Conservation (phyloP, 2,329 filamentous ascomycete species). For the Ceratocystis variospora region DNA sequence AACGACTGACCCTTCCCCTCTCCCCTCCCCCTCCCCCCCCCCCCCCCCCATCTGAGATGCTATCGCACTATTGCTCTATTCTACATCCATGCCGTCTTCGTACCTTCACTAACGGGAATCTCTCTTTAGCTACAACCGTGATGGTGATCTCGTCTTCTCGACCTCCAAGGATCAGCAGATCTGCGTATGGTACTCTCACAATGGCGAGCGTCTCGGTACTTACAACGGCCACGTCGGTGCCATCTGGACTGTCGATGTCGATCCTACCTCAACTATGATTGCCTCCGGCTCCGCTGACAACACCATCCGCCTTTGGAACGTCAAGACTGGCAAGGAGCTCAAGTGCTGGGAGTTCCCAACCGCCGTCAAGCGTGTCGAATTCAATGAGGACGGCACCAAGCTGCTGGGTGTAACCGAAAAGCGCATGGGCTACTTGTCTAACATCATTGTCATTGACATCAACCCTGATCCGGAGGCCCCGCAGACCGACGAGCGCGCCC, state of each 20-base stretch:
- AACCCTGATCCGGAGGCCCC: slow-evolving; percentile 66
- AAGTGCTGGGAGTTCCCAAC: slow-evolving; percentile 98
- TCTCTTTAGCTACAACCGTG: slow-evolving; percentile 60
- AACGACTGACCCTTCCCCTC: too few species aligned
- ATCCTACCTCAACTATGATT: slow-evolving; percentile 80
- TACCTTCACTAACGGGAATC: slow-evolving; percentile 17
- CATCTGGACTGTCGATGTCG: slow-evolving; percentile 96
- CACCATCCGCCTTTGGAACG: slow-evolving; percentile 93
- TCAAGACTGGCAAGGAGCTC: slow-evolving; percentile 80
- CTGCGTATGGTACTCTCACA: slow-evolving; percentile 93
- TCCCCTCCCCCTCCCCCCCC: too few species aligned
- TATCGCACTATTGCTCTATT: slow-evolving; percentile 2
- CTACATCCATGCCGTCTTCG: not conserved
- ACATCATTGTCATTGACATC: slow-evolving; percentile 87
- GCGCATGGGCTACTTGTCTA: slow-evolving; percentile 90
- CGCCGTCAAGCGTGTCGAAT: slow-evolving; percentile 94
- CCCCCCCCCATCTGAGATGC: not conserved
- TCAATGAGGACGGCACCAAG: slow-evolving; percentile 82
- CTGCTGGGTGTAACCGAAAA: slow-evolving; percentile 94
- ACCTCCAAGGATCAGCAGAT: slow-evolving; percentile 93
- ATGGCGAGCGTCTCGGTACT: slow-evolving; percentile 92
- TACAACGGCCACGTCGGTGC: slow-evolving; percentile 96
- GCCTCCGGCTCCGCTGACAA: slow-evolving; percentile 96
- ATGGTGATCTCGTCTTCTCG: slow-evolving; percentile 94
- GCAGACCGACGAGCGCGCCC: slow-evolving; percentile 67